Evolutionary conservation across 768 basidiomycete genomes (phyloP), one percentile per base, ranked within the genome.

Genomic region (Boletus vinaceobasis): DNA sequence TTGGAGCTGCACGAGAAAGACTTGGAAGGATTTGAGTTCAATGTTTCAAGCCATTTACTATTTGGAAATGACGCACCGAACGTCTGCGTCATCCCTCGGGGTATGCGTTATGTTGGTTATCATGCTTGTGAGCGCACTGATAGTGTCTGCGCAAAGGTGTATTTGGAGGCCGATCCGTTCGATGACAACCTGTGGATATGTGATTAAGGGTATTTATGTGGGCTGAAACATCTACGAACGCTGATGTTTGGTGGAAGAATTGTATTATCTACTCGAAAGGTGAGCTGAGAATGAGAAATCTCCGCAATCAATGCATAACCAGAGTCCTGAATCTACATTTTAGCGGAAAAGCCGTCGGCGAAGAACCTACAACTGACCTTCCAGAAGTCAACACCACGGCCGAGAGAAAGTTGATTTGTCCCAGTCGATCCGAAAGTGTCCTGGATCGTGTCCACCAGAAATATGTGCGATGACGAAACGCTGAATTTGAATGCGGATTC

Each of bases 101-200:
- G 75, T 63, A n/a, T 75, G 71, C 2, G 70, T 67, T 48, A 89
- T 60, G 62, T 85, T 82, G 23, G 73, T 67, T 32, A 78, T 75
- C 62, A 91, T 82, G 5, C 78, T 75, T 1, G 78, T 73, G 29
- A 93, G 69, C 1, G 82, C 80, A 7, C 75, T 70, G 51, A 87
- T 70, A 1, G 90, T 88, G 67, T 93, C 91, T 11, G 92, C 90
- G 64, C 89, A 91, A 26, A 91, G 75, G 65, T 88, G 86, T 42
- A 90, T 60, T 38, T 77, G 77, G 5, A 92, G 67, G 17, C 71
- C 73, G 35, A 83, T 71, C 14, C 72, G 76, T 48, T 84, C 76
- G 26, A 89, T 66, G n/a, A 71, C 61, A 23, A 88, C 70, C 90
- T 91, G 50, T 39, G 29, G 14, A 43, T 19, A 37, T 26, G 46